A percentile compares a stretch with the other conserved stretches of the same genome.
Evolutionary conservation across 1,139 yeast species (phyloP).

Genomic region (Pichia sp.): DNA sequence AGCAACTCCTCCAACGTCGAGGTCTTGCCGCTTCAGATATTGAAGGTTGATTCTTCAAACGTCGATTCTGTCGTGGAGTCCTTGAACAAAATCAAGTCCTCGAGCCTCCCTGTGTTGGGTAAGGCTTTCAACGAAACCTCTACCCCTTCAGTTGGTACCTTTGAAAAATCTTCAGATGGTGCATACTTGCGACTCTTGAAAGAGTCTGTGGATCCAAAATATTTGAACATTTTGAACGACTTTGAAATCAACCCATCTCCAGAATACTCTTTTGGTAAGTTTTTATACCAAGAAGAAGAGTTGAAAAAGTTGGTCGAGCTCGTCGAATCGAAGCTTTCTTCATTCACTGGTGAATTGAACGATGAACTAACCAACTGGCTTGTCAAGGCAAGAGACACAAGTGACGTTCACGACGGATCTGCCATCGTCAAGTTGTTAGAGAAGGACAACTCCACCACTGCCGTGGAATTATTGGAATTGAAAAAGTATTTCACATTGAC

Average conservation of each 20-base stretch:
- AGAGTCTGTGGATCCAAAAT: slow-evolving; percentile 49
- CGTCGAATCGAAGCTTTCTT: slow-evolving; percentile 46
- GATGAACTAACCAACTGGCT: slow-evolving; percentile 70
- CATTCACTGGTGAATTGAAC: slow-evolving; percentile 39
- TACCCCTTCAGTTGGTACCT: slow-evolving; percentile 35
- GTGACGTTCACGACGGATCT: slow-evolving; percentile 27
- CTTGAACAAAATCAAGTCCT: slow-evolving; percentile 49
- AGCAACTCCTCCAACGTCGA: slow-evolving; percentile 34
- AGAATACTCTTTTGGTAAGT: slow-evolving; percentile 84
- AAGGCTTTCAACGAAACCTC: slow-evolving; percentile 25
- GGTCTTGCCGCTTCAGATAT: slow-evolving; percentile 57
- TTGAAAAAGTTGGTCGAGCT: slow-evolving; percentile 43
- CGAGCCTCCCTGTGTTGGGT: slow-evolving; percentile 60
- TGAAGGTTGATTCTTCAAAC: slow-evolving; percentile 43
- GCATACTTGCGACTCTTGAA: slow-evolving; percentile 73
- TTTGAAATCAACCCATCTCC: slow-evolving; percentile 60
- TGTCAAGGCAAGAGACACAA: slow-evolving; percentile 37
- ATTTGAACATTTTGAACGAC: slow-evolving; percentile 46
- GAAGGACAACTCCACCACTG: slow-evolving; percentile 25
- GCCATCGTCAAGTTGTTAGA: slow-evolving; percentile 36
- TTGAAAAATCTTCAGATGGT: slow-evolving; percentile 51
- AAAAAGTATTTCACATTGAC: slow-evolving; percentile 44
- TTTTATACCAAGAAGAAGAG: slow-evolving; percentile 53
- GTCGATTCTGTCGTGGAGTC: slow-evolving; percentile 44
- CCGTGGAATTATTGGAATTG: slow-evolving; percentile 44